These are phyloP conservation scores for Fistulinella prunicolor DNA, from an alignment of 768 basidiomycete genomes.

Conservation along the genomic window DNA sequence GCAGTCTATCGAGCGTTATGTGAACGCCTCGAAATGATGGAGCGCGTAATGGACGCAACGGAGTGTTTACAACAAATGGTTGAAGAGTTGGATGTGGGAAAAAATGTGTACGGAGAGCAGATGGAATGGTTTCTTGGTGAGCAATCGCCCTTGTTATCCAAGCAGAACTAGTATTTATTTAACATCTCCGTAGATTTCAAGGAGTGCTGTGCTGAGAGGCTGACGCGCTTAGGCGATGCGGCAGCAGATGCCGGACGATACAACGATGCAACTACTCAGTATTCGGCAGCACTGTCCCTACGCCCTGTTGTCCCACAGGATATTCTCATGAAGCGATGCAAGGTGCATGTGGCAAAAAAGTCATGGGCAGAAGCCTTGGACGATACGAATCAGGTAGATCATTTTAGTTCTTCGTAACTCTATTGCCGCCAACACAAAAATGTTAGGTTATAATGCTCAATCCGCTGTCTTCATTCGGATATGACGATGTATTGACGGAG, in stretches of 20 bases:
- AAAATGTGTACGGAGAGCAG: too few relatives aligned
- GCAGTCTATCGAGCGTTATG: neutral
- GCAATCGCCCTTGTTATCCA: neutral
- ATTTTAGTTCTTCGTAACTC: neutral
- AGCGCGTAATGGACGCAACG: neutral
- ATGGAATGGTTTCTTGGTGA: slow-evolving; percentile 1
- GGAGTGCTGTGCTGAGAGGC: neutral
- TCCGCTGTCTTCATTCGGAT: neutral
- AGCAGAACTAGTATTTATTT: too few relatives aligned
- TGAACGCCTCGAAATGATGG: neutral
- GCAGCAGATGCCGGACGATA: neutral
- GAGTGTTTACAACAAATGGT: slow-evolving; percentile 7
- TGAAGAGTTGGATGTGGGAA: too few relatives aligned
- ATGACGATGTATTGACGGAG: neutral
- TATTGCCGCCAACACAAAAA: neutral
- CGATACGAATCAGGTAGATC: neutral
- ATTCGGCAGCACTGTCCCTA: neutral
- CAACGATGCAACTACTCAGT: neutral
- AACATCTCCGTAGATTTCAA: neutral
- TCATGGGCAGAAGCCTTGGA: neutral
- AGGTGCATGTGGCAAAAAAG: neutral
- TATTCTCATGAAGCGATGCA: neutral
- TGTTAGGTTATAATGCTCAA: neutral
- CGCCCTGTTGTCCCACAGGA: neutral
- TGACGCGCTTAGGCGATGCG: neutral